These are phyloP conservation scores for Golubevia pallescens DNA, from an alignment of 1,284 basidiomycete species.

Conservation along the genomic window DNA sequence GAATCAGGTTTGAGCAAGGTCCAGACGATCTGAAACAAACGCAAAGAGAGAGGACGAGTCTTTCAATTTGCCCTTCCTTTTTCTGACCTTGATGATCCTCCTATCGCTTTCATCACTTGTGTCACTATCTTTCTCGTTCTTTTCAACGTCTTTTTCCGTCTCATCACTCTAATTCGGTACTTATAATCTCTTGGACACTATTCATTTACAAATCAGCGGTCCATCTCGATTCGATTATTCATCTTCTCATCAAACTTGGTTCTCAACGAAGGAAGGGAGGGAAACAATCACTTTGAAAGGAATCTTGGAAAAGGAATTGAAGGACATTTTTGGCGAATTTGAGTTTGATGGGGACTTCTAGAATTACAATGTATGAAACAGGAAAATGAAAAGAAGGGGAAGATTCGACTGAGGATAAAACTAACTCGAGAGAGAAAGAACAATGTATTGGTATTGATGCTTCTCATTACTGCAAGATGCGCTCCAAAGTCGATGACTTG, in stretches of 20 bases:
- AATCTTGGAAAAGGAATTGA: neutral
- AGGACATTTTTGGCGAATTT: neutral
- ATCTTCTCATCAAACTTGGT: neutral
- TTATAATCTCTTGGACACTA: too few species aligned
- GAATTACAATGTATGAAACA: too few species aligned
- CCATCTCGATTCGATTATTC: slow-evolving; percentile 1
- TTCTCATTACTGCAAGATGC: too few species aligned
- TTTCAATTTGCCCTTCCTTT: neutral
- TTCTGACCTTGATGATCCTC: neutral
- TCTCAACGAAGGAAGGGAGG: slow-evolving; percentile 1
- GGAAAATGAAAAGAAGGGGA: too few species aligned
- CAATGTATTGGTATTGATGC: too few species aligned
- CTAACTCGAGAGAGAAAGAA: too few species aligned
- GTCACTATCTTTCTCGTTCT: neutral
- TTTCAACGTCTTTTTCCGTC: neutral
- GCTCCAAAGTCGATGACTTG: too few species aligned
- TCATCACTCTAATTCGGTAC: neutral
- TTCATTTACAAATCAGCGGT: neutral
- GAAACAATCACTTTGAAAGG: neutral
- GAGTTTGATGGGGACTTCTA: too few species aligned
- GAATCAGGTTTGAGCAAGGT: too few species aligned
- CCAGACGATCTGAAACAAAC: too few species aligned
- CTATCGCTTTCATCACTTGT: neutral
- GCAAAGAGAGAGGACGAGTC: too few species aligned
- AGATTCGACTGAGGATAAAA: too few species aligned